phyloP scores from a whole-genome alignment of 2,329 filamentous ascomycete genomes.

The Thielaviopsis cerberus region DNA sequence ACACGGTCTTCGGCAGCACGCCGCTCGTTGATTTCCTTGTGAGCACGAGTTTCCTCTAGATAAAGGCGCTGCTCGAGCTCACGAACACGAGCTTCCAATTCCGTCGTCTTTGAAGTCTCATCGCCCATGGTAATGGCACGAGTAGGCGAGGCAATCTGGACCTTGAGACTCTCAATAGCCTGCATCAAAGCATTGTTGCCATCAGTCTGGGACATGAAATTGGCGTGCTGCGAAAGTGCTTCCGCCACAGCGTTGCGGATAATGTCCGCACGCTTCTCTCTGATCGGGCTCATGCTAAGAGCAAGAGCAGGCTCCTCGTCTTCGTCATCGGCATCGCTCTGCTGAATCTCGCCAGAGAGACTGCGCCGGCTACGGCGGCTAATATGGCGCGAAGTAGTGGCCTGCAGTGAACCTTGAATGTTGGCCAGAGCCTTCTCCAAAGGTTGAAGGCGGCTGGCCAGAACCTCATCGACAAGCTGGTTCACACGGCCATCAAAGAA shows the following conservation, averaged over 20 bases:
- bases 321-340: slow-evolving; percentile 90
- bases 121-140: slow-evolving; percentile 29
- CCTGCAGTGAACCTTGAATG: slow-evolving; percentile 50
- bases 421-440: slow-evolving; percentile 59
- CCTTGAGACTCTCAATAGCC: slow-evolving; percentile 44
- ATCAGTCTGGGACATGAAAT: slow-evolving; percentile 18
- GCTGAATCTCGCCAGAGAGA: slow-evolving; percentile 47
- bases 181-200: slow-evolving; percentile 35
- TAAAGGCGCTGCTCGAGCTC: slow-evolving; percentile 40
- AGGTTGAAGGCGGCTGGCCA: slow-evolving; percentile 61
- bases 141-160: slow-evolving; percentile 24
- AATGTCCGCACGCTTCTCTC: slow-evolving; percentile 66
- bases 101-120: slow-evolving; percentile 33
- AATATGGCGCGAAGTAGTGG: slow-evolving; percentile 39
- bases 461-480: slow-evolving; percentile 57
- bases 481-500: slow-evolving; percentile 91
- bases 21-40: slow-evolving; percentile 30
- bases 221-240: slow-evolving; percentile 43
- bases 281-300: slow-evolving; percentile 58
- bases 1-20: slow-evolving; percentile 34
- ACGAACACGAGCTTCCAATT: slow-evolving; percentile 39
- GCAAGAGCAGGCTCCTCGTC: slow-evolving; percentile 52
- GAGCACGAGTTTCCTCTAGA: slow-evolving; percentile 28
- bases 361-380: slow-evolving; percentile 44
- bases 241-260: slow-evolving; percentile 59